Evolutionary conservation across 306 rosid species (phyloP).

Genomic region (Pueraria montana): DNA sequence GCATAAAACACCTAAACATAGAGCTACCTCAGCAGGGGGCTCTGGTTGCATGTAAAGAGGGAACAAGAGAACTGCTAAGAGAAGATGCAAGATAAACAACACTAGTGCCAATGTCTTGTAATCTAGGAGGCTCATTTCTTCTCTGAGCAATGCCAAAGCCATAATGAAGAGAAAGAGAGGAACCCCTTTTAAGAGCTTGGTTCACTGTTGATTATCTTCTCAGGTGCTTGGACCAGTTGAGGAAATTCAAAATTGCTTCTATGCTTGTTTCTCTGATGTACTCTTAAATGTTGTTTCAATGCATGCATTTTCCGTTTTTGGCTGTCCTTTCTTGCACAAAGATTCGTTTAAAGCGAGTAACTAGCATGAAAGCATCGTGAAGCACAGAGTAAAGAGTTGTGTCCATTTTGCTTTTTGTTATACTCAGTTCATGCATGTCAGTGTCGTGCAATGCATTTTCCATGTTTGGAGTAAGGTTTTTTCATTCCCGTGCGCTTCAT

Average conservation of each 20-base stretch:
- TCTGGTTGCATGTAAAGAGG: conserved; percentile 43
- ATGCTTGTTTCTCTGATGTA: background rate
- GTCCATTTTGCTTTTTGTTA: conserved; percentile 4
- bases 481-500: background rate
- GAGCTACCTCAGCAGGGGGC: conserved; percentile 24
- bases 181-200: conserved; percentile 1
- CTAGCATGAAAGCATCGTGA: background rate
- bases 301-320: conserved; percentile 22
- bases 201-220: background rate
- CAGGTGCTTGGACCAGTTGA: background rate
- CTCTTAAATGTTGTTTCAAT: background rate
- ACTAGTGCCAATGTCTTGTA: conserved; percentile 21
- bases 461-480: background rate
- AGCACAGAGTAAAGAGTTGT: background rate
- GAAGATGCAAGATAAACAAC: conserved; percentile 25
- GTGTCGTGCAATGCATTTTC: background rate
- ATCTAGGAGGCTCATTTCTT: conserved; percentile 18
- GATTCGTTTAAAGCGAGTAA: background rate
- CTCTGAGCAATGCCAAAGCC: background rate
- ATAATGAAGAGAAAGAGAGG: background rate
- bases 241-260: background rate
- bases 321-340: background rate
- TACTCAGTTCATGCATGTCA: conserved; percentile 8
- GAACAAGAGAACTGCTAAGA: conserved; percentile 36
- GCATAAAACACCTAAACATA: conserved; percentile 40